Percentiles rank a stretch among this genome's conserved stretches.
Conservation (phyloP, 179 eudicot genomes). For the Beta lomatogona region DNA sequence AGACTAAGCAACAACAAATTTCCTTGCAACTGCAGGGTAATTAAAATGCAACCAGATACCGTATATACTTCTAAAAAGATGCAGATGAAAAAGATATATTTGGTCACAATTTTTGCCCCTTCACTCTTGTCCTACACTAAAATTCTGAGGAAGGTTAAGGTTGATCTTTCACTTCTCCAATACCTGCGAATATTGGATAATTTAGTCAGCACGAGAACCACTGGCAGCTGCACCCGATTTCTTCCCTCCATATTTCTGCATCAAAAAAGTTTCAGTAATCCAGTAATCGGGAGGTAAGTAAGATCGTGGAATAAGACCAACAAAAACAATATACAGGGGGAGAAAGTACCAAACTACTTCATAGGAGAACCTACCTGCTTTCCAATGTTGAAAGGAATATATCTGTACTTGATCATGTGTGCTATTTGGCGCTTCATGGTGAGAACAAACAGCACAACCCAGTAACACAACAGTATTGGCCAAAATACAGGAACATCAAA, state of each 20-base stretch:
- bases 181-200: conserved; percentile 5
- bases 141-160: conserved; percentile 11
- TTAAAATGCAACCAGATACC: conserved; percentile 27
- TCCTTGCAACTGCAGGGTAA: conserved; percentile 18
- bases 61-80: conserved; percentile 34
- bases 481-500: conserved; percentile 81
- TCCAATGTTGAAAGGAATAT: conserved; percentile 66
- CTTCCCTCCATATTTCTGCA: conserved; percentile 48
- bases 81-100: conserved; percentile 18
- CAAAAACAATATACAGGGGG: neutral
- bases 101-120: conserved; percentile 11
- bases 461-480: conserved; percentile 73
- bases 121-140: conserved; percentile 30
- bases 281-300: neutral
- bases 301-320: neutral
- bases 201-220: conserved; percentile 41
- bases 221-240: conserved; percentile 31
- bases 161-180: conserved; percentile 18
- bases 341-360: neutral
- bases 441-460: conserved; percentile 68
- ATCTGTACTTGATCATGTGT: conserved; percentile 76
- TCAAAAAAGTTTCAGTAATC: conserved; percentile 7
- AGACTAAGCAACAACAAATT: conserved; percentile 22
- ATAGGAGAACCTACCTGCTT: conserved; percentile 53
- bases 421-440: conserved; percentile 76